Evolutionary conservation across 306 rosid species (phyloP).

Genomic region (Ammopiptanthus mongolicus): DNA sequence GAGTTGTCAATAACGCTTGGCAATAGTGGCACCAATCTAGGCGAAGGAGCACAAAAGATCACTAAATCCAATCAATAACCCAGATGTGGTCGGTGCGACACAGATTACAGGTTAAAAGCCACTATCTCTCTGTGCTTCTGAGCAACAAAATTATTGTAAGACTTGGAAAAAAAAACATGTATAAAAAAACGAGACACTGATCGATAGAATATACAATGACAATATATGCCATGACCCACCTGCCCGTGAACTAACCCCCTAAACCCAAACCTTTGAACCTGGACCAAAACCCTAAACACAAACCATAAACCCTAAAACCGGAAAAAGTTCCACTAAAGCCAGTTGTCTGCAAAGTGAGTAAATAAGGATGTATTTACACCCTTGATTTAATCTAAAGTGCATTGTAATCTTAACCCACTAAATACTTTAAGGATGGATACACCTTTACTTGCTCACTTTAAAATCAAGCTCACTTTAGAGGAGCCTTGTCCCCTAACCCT

Average conservation of each 20-base stretch:
- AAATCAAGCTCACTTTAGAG: too few relatives aligned
- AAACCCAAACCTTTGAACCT: too few relatives aligned
- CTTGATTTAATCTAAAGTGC: background rate
- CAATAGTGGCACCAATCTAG: background rate
- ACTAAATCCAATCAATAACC: background rate
- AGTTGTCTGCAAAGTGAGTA: background rate
- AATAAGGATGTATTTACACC: background rate
- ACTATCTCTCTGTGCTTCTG: background rate
- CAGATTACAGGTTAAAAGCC: background rate
- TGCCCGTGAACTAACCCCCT: too few relatives aligned
- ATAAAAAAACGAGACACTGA: background rate
- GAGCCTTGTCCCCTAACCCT: background rate
- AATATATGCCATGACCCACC: background rate
- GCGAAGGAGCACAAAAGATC: background rate
- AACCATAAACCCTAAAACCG: background rate
- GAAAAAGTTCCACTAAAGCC: too few relatives aligned
- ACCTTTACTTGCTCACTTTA: too few relatives aligned
- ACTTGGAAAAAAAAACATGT: background rate
- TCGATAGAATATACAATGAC: too few relatives aligned
- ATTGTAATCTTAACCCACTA: background rate
- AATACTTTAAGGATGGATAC: background rate
- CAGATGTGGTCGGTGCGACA: background rate
- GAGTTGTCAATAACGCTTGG: background rate
- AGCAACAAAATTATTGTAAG: background rate
- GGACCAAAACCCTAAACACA: too few relatives aligned